Base-by-base conservation (phyloP, 106 monocot genomes). In the Dioscorea zingiberensis region DNA sequence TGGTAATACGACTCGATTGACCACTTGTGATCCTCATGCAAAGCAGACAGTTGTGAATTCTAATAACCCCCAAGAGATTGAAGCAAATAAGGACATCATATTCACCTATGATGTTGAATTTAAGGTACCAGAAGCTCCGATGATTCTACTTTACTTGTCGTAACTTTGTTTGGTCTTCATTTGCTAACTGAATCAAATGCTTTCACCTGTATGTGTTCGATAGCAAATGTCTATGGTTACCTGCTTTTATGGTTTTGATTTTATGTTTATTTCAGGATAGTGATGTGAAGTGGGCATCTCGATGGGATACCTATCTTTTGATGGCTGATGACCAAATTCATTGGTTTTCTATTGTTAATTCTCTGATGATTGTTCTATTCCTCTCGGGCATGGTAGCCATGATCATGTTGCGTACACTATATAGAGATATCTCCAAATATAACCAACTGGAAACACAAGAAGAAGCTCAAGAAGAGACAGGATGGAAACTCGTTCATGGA, bases 351-450 rank as follows among this genome's bases (percentile, higher is more conserved):
- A 91, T 95, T 45, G 83, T 97, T 58, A 97, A 97, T 74, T 97
- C 95, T 47, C 51, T 97, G 63, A 97, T 97, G 91, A 97, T 97
- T 57, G 88, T 97, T 19, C 91, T 97, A 46, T 97, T 97, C 81
- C 88, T 97, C 16, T 97, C 95, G 10, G 95, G 91, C 17, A 97
- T 97, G 95, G 88, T 97, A 15, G 95, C 91, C 47, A 97, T 97
- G 95, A 97, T 97, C 58, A 97, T 97, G 95, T 78, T 97, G 14
- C 78, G 91, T 4, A 91, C 91, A n/a, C 68, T 97, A 3, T 97
- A 91, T 68, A 69, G 91, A n/a, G 94, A 95, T 59, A 95, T 95
- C 45, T 91, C 94, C 46, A 87, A 88, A 63, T 95, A 95, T 76
- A 95, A 95, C 62, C 90, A 95, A 60, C 82, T 95, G 14, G 94